Conservation (phyloP, 2,329 filamentous ascomycete genomes). For the Fonsecaea pugnacius region DNA sequence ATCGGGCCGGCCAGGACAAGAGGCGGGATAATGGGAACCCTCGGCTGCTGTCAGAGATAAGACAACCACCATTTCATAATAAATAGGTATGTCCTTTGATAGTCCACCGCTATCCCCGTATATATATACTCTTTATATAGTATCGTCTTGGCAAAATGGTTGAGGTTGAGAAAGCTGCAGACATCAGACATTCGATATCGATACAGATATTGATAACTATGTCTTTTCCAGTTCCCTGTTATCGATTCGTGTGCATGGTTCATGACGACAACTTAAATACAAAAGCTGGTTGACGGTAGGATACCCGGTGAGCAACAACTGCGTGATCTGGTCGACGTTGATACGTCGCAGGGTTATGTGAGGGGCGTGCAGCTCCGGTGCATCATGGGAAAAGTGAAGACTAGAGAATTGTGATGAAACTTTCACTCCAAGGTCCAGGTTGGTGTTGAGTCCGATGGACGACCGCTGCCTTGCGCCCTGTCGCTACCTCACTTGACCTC, state of each 20-base stretch:
- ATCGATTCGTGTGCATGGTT: not conserved
- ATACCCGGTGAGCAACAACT: not conserved
- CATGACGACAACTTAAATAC: not conserved
- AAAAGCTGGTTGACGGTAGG: not conserved
- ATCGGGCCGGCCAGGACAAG: not conserved
- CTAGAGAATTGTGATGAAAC: not conserved
- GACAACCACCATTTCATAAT: not conserved
- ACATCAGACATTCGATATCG: not conserved
- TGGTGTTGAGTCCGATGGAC: not conserved
- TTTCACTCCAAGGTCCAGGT: not conserved
- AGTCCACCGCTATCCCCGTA: not conserved
- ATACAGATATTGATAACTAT: not conserved
- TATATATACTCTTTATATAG: not conserved
- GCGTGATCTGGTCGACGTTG: not conserved
- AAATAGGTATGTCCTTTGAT: constrained; percentile 3
- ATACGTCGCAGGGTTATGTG: no score
- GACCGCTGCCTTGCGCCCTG: not conserved
- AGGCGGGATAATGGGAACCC: not conserved
- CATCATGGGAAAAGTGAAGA: no score
- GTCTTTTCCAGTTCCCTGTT: not conserved
- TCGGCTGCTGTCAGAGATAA: not conserved
- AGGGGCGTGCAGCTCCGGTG: no score
- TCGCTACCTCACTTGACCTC: constrained; percentile 19
- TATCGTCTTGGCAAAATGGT: not conserved
- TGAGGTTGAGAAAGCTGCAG: not conserved